Base-by-base conservation (phyloP, 2,329 filamentous ascomycete genomes). In the Fusarium tricinctum region DNA sequence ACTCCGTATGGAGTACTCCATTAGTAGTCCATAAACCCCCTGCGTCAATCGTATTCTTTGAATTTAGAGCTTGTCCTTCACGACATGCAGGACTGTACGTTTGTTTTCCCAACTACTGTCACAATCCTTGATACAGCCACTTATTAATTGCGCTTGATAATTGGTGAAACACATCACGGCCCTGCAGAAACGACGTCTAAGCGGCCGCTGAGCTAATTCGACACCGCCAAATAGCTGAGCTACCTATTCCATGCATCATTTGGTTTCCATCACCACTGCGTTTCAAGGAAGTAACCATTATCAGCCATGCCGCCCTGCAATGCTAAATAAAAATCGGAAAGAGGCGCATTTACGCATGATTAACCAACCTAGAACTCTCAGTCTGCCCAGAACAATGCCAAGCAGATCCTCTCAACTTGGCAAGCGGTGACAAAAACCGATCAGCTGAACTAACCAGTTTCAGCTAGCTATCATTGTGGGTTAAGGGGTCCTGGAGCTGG, bases 11-110 rank as follows among this genome's bases (percentile, higher is more conserved):
- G 26, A 23, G 23, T 23, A 23, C 23, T 23, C 23, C 23, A 23
- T 23, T 9, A 26, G 23, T 26, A 26, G 23, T 26, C 23, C 23
- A 26, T 26, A 26, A 26, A 10, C 26, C 54, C 43, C 54, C 44
- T 53, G 53, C 59, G 52, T 61, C 33, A 58, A 52, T 58, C 62
- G 32, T 40, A n/a, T 26, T 17, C 33, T 57, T 50, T 30, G 5
- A 45, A 26, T 42, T 28, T 33, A 55, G 42, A 40, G 42, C 23
- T 35, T 46, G 53, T 59, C 40, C 43, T 53, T 39, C 26, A 26
- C 33, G 51, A 39, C 38, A 50, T 45, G 51, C 38, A 40, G 6
- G 23, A 23, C 23, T 23, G 22, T 6, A 23, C 38, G 17, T 33
- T 46, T 46, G 46, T 22, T 35, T 46, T 50, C 23, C 30, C 45